These are phyloP conservation scores for Verbascum thapsus DNA, from an alignment of 257 asterid genomes.

Conservation along the genomic window DNA sequence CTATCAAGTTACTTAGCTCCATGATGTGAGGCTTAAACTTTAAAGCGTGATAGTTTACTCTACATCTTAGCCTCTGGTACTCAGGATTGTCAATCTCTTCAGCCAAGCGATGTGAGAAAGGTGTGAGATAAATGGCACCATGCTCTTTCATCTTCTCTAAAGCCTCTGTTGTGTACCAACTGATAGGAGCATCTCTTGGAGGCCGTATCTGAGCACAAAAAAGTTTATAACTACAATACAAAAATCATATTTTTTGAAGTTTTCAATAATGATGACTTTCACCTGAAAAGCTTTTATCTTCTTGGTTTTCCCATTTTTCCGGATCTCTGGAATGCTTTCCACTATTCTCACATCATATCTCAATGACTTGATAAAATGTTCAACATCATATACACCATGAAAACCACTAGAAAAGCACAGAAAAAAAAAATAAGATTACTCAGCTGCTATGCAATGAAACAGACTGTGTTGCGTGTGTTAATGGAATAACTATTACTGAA, in stretches of 20 bases:
- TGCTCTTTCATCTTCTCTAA: constrained; percentile 87
- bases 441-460: constrained; percentile 20
- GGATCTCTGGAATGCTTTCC: constrained; percentile 84
- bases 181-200: constrained; percentile 91
- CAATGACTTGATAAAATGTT: constrained; percentile 84
- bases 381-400: constrained; percentile 90
- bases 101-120: constrained; percentile 95
- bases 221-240: constrained; percentile 24
- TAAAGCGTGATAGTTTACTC: constrained; percentile 96
- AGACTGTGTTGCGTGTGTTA: background rate
- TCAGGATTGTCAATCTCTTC: constrained; percentile 92
- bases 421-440: constrained; percentile 24
- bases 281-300: constrained; percentile 91
- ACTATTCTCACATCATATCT: constrained; percentile 84
- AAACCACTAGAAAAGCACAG: constrained; percentile 65
- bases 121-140: constrained; percentile 94
- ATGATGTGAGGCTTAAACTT: constrained; percentile 87
- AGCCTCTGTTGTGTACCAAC: constrained; percentile 90
- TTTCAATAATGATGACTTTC: constrained; percentile 23
- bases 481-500: background rate
- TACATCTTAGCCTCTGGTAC: constrained; percentile 91
- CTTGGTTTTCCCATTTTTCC: constrained; percentile 80
- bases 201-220: constrained; percentile 68
- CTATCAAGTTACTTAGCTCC: constrained; percentile 87
- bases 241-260: constrained; percentile 23